Conservation (phyloP, 2,329 filamentous ascomycete genomes). For the Tothia fuscella region DNA sequence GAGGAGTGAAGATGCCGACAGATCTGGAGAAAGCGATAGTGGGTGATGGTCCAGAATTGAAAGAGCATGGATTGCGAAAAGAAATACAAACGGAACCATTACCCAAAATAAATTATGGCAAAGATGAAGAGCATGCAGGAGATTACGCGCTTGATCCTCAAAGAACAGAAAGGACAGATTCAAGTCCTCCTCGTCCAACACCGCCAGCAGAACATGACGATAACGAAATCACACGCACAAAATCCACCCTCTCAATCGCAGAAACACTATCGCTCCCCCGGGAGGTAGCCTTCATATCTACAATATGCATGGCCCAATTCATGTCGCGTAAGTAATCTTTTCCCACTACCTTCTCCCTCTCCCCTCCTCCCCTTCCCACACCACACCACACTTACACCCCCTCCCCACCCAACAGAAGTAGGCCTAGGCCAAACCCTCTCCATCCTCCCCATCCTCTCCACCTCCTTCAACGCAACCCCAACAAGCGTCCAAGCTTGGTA, state of each 20-base stretch:
- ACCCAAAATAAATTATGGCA: not conserved
- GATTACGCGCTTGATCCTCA: not conserved
- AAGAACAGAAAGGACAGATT: too few species aligned
- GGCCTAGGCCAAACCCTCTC: constrained; percentile 25
- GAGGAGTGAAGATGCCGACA: not conserved
- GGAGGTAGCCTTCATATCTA: constrained; percentile 16
- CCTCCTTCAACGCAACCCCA: constrained; percentile 27
- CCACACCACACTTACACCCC: constrained; percentile 24
- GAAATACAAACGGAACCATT: not conserved
- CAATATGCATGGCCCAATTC: constrained; percentile 22
- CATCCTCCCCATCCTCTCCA: constrained; percentile 31
- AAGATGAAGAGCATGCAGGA: not conserved
- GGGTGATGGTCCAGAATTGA: not conserved
- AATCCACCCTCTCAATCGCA: constrained; percentile 5
- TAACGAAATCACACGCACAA: not conserved
- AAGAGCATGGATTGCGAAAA: not conserved
- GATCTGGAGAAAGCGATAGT: not conserved
- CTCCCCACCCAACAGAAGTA: constrained; percentile 17
- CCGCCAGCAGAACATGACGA: too few species aligned
- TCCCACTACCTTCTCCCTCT: not conserved
- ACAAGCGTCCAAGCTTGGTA: constrained; percentile 36
- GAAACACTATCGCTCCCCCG: constrained; percentile 10
- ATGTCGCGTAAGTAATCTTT: constrained; percentile 26
- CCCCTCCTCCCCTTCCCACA: too few species aligned
- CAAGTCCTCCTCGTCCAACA: too few species aligned